Base-by-base conservation (phyloP, 768 basidiomycete species). In the Lactifluus echinatus region DNA sequence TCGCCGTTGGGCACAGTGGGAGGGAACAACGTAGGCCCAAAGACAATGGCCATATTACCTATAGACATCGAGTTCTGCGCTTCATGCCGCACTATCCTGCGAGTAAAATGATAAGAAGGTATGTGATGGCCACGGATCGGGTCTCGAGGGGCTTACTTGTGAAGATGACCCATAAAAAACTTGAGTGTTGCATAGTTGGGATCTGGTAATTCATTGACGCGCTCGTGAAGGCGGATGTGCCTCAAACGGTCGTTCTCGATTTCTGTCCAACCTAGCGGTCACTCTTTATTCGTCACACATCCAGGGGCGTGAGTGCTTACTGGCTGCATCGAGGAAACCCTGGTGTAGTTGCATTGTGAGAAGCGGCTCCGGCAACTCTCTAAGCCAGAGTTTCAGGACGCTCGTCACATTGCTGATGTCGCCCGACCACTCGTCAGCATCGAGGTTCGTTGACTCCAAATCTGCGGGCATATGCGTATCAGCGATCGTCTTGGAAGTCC, bases 131-230 rank as follows among this genome's bases (percentile, higher is more conserved):
- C 28, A 21, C 19, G 15, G 37, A 24, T 37, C 46, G 29, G 5
- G 34, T 21, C 48, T 12, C 21, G 33, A 26, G 26, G 21, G 7
- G 71, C 81, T 55, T 63, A 95, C 94, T 80, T 83, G 72, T 97
- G 79, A 60, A 99, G 75, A 73, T 99, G 96, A 12, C 90, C 93
- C 76, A 99, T 77, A 70, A 98, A 88, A 70, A 80, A 96, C 69
- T 98, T 97, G 50, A 98, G 76, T 1, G 95, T 95, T 1, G 96
- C 91, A 66, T 99, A 99, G 71, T 98, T 97, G n/a, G 96, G 82
- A 72, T 99, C 96, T 12, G 96, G 95, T 52, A 99, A 78, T 63
- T 97, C 95, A 66, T 99, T 99, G 45, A 99, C 93, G 45, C 93
- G 84, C 68, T 98, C 96, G 66, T 99, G 96, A 51, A 98, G 74